Conservation (phyloP, 176 grass and related monocot genomes). For the Oryza meyeriana region DNA sequence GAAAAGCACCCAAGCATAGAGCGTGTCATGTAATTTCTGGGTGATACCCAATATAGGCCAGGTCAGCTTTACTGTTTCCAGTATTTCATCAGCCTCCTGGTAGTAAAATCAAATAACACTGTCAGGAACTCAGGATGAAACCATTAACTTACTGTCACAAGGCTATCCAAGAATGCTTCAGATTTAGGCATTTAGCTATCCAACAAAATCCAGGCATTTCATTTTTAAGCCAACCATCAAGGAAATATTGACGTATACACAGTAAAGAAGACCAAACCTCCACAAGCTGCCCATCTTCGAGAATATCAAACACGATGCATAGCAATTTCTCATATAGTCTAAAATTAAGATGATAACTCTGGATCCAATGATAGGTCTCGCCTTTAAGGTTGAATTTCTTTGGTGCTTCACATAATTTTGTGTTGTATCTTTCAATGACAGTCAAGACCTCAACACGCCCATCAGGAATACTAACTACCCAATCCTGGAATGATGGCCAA, state of each 20-base stretch:
- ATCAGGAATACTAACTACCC: constrained; percentile 65
- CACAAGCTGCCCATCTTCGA: constrained; percentile 86
- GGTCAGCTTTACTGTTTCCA: constrained; percentile 58
- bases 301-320: constrained; percentile 86
- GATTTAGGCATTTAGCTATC: not conserved
- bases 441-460: constrained; percentile 63
- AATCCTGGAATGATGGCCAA: constrained; percentile 53
- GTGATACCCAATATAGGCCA: constrained; percentile 82
- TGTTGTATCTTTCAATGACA: constrained; percentile 65
- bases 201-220: not conserved
- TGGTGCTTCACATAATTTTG: constrained; percentile 44
- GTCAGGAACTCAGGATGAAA: constrained; percentile 44
- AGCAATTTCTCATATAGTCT: constrained; percentile 88
- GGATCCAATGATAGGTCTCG: constrained; percentile 70
- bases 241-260: not conserved
- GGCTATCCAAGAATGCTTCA: constrained; percentile 18
- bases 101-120: constrained; percentile 33
- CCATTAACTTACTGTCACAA: constrained; percentile 12
- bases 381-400: constrained; percentile 59
- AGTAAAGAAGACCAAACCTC: constrained; percentile 60
- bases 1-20: constrained; percentile 86
- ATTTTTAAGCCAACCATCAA: constrained; percentile 17
- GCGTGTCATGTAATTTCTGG: constrained; percentile 59
- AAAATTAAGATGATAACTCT: constrained; percentile 75
- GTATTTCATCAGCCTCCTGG: constrained; percentile 90